Percentiles rank a stretch among this genome's conserved stretches.
Evolutionary conservation across 75 land plant genomes (phyloP).

Genomic region (Cupressus sempervirens): DNA sequence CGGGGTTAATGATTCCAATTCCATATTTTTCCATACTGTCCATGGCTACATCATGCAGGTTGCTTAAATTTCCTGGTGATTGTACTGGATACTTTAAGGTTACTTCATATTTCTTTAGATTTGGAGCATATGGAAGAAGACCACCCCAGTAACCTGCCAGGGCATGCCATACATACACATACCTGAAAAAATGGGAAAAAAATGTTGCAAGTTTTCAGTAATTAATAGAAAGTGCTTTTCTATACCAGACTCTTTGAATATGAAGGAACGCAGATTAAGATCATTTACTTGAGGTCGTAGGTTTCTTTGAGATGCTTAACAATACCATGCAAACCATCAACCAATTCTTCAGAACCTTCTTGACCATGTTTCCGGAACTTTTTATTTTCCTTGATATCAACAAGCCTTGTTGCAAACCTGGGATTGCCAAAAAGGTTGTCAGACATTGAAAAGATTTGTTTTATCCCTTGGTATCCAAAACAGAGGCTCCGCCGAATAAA

Average conservation of each 20-base stretch:
- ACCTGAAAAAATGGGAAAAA: conserved; percentile 28
- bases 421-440: not conserved
- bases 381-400: conserved; percentile 61
- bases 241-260: conserved; percentile 1
- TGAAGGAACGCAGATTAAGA: not conserved
- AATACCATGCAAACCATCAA: conserved; percentile 30
- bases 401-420: conserved; percentile 68
- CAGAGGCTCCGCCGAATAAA: not conserved
- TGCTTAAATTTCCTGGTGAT: conserved; percentile 64
- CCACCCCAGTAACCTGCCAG: conserved; percentile 93
- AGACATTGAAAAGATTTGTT: not conserved
- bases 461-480: not conserved
- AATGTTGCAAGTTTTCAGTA: not conserved
- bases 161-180: conserved; percentile 91
- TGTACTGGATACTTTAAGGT: conserved; percentile 59
- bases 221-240: not conserved
- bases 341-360: conserved; percentile 26
- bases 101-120: conserved; percentile 52
- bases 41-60: conserved; percentile 56
- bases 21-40: conserved; percentile 79
- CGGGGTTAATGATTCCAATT: conserved; percentile 66
- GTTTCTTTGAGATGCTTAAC: conserved; percentile 39
- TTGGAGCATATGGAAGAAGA: conserved; percentile 45
- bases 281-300: conserved; percentile 52
- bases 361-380: conserved; percentile 52